A percentile compares a stretch with the other conserved stretches of the same genome.
phyloP scores from a whole-genome alignment of 352 stramenopile species.

The Globisporangium cystogenes region DNA sequence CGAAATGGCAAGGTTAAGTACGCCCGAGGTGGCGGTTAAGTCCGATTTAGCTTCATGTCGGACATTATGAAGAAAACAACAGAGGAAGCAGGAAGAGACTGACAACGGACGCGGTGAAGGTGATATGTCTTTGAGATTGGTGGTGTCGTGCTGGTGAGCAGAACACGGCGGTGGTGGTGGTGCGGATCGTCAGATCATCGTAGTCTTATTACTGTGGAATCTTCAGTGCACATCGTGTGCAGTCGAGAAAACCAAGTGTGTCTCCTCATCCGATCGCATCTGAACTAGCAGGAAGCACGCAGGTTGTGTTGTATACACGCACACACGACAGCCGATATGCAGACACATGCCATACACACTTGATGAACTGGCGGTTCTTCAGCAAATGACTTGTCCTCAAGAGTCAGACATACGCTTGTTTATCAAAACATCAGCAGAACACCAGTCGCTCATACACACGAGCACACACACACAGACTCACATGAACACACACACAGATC shows the following conservation, averaged over 20 bases:
- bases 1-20: not conserved
- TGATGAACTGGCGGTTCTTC: constrained; percentile 32
- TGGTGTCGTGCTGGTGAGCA: not conserved
- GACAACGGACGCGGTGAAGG: not conserved
- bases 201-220: constrained; percentile 75
- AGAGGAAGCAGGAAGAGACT: not conserved
- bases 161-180: not conserved
- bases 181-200: constrained; percentile 76
- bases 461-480: not conserved
- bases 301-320: not conserved
- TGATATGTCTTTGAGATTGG: too few species aligned
- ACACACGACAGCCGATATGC: not conserved
- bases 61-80: too few species aligned
- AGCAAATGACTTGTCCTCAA: constrained; percentile 61
- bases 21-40: too few species aligned
- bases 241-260: constrained; percentile 42
- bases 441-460: constrained; percentile 8
- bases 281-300: too few species aligned
- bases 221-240: constrained; percentile 55
- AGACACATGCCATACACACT: not conserved
- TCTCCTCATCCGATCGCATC: constrained; percentile 63
- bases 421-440: constrained; percentile 58
- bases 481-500: constrained; percentile 2
- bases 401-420: constrained; percentile 89
- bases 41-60: too few species aligned